Evolutionary conservation across 345 rosid genomes (phyloP).

Genomic region (Corchorus capsularis): DNA sequence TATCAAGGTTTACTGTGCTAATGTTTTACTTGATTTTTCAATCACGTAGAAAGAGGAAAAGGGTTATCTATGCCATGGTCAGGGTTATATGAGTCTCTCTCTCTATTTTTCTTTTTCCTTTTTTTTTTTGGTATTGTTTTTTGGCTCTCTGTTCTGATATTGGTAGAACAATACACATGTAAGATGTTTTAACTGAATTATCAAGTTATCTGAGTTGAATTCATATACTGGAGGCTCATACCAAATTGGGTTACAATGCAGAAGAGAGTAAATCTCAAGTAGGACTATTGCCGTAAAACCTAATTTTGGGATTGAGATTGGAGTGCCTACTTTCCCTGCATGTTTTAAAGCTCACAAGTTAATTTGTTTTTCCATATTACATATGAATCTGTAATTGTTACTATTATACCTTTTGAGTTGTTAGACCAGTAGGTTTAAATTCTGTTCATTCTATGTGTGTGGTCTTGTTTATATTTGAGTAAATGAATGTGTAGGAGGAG

Average conservation of each 20-base stretch:
- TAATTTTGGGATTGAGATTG: neutral
- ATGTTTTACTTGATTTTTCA: constrained; percentile 13
- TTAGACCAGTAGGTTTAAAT: neutral
- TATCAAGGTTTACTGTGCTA: constrained; percentile 59
- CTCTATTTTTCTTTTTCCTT: no score
- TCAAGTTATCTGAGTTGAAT: neutral
- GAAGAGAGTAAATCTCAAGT: constrained; percentile 15
- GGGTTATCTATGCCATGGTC: neutral
- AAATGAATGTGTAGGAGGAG: constrained; percentile 57
- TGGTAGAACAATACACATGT: neutral
- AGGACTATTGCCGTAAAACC: neutral
- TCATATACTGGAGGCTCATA: constrained; percentile 12
- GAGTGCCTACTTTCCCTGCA: neutral
- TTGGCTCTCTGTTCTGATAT: neutral
- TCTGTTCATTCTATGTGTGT: neutral
- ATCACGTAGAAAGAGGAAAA: constrained; percentile 12
- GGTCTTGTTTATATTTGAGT: constrained; percentile 17
- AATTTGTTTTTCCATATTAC: neutral
- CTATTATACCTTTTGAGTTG: neutral
- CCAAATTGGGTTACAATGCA: neutral
- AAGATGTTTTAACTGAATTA: neutral
- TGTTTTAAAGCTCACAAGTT: neutral
- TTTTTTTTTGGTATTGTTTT: neutral
- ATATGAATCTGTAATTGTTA: neutral
- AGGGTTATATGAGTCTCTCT: neutral